A percentile compares a stretch with the other conserved stretches of the same genome.
These are phyloP conservation scores for Mrakia hoshinonis DNA, from an alignment of 768 basidiomycete species.

Conservation along the genomic window DNA sequence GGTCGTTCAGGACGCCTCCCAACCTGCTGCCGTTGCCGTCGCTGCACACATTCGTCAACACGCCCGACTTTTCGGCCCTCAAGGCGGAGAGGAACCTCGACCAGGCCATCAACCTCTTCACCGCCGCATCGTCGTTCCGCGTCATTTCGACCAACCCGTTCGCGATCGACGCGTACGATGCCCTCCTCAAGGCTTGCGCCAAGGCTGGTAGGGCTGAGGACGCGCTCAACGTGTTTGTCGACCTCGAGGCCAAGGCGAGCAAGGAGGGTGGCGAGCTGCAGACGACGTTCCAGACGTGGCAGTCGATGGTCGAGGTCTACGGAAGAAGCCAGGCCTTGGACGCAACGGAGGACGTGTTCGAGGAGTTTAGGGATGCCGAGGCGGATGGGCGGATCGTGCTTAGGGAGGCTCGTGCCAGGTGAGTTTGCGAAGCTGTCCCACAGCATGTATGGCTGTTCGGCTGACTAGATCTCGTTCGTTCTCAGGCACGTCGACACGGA, in stretches of 20 bases:
- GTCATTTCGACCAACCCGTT: constrained; percentile 40
- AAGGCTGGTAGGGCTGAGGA: constrained; percentile 51
- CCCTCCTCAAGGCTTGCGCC: constrained; percentile 57
- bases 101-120: constrained; percentile 65
- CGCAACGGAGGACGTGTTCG: constrained; percentile 55
- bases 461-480: not conserved
- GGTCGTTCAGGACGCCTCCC: constrained; percentile 5
- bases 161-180: constrained; percentile 45
- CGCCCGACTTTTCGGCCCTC: constrained; percentile 43
- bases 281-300: constrained; percentile 42
- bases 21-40: constrained; percentile 16
- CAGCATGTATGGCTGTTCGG: not conserved
- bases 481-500: constrained; percentile 41
- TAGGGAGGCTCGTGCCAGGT: not conserved
- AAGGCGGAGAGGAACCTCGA: constrained; percentile 60
- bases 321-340: constrained; percentile 48
- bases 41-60: not conserved
- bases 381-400: constrained; percentile 14
- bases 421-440: not conserved
- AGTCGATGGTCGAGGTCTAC: constrained; percentile 54
- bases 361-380: constrained; percentile 46
- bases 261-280: not conserved
- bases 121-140: constrained; percentile 47
- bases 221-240: constrained; percentile 58
- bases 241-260: constrained; percentile 47